Percentiles rank a stretch among this genome's conserved stretches.
Evolutionary conservation across 495 filamentous ascomycete species (phyloP).

Genomic region (Neurospora sublineolata): DNA sequence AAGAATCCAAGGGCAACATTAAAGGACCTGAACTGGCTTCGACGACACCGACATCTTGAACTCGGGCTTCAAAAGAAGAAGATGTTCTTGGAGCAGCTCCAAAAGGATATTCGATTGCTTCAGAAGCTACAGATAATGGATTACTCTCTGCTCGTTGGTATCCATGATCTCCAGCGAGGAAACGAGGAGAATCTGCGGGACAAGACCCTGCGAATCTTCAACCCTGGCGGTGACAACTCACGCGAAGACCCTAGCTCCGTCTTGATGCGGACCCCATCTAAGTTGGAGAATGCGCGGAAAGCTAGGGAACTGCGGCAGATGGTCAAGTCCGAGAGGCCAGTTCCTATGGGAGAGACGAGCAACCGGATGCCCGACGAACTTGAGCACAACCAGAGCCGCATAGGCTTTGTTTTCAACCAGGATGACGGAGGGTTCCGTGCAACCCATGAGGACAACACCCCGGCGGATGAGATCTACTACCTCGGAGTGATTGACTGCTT

Average conservation of each 20-base stretch:
- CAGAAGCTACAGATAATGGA: constrained; percentile 95
- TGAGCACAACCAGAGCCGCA: constrained; percentile 43
- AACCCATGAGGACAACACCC: constrained; percentile 77
- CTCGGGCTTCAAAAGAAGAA: constrained; percentile 78
- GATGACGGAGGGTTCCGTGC: constrained; percentile 91
- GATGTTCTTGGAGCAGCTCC: constrained; percentile 76
- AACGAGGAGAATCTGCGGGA: constrained; percentile 94
- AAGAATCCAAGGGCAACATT: constrained; percentile 84
- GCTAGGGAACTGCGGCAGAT: constrained; percentile 84
- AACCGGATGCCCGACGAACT: constrained; percentile 83
- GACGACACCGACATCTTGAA: constrained; percentile 72
- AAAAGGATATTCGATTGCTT: constrained; percentile 73
- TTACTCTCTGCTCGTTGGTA: constrained; percentile 89
- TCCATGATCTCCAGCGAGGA: constrained; percentile 77
- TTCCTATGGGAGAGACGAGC: constrained; percentile 76
- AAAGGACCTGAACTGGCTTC: constrained; percentile 96
- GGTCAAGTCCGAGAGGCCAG: constrained; percentile 82
- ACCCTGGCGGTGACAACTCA: constrained; percentile 65
- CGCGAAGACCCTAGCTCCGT: constrained; percentile 44
- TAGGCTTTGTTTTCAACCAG: constrained; percentile 65
- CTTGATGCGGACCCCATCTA: constrained; percentile 85
- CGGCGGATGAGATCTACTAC: constrained; percentile 92
- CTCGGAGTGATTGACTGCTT: constrained; percentile 96
- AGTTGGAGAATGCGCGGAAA: constrained; percentile 83
- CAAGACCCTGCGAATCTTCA: constrained; percentile 91